Conservation (phyloP, 768 basidiomycete species). For the Agaricus blazei region DNA sequence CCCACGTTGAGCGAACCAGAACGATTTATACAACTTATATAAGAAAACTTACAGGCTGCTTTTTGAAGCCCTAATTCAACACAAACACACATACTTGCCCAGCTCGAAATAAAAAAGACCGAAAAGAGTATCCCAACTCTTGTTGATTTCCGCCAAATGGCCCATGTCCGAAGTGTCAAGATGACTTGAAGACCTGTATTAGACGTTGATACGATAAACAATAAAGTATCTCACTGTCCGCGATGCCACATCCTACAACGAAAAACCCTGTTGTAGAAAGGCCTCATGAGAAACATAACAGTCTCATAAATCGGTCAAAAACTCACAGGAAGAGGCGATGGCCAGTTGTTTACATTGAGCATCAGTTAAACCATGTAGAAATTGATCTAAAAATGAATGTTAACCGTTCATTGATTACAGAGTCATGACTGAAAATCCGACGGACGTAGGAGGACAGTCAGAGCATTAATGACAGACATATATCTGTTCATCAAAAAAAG, state of each 20-base stretch:
- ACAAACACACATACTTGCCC: not conserved
- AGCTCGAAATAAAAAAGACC: not conserved
- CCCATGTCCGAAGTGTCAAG: conserved; percentile 5
- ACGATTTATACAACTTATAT: too few species aligned
- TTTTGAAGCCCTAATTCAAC: not conserved
- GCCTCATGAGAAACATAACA: too few species aligned
- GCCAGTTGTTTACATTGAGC: too few species aligned
- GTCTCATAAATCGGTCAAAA: too few species aligned
- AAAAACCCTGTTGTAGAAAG: too few species aligned
- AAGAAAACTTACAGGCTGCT: not conserved
- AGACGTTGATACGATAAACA: not conserved
- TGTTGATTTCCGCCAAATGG: not conserved
- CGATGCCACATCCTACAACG: not conserved
- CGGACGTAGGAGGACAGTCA: too few species aligned
- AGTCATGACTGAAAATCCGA: too few species aligned
- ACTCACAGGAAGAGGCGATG: too few species aligned
- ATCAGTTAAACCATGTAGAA: too few species aligned
- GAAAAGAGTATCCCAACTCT: not conserved
- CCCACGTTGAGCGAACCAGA: not conserved
- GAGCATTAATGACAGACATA: conserved; percentile 17
- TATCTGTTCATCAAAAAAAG: conserved; percentile 23
- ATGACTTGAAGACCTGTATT: not conserved
- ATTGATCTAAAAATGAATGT: too few species aligned
- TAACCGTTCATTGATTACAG: too few species aligned
- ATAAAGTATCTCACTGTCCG: not conserved